Evolutionary conservation across 2,329 filamentous ascomycete species (phyloP).

Genomic region (Hymenoscyphus scutula): DNA sequence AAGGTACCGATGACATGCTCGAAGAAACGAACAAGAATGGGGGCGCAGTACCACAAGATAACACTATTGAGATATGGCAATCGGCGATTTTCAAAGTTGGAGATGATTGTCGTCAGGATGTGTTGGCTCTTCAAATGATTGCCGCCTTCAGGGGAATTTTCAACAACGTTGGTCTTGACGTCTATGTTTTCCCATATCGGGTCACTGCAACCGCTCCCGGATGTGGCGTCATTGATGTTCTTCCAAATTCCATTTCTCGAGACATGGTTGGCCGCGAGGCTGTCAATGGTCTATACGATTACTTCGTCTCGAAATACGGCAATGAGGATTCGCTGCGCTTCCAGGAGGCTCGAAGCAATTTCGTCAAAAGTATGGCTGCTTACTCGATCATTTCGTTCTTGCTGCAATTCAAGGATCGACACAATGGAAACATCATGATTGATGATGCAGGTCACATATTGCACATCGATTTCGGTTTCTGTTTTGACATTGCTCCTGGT

Average conservation of each 20-base stretch:
- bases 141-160: constrained; percentile 97
- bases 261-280: constrained; percentile 98
- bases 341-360: constrained; percentile 93
- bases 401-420: constrained; percentile 97
- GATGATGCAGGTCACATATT: constrained; percentile 96
- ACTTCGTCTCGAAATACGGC: constrained; percentile 96
- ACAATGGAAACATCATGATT: constrained; percentile 99
- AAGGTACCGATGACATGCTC: constrained; percentile 52
- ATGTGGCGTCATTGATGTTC: constrained; percentile 95
- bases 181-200: constrained; percentile 94
- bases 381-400: constrained; percentile 97
- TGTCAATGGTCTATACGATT: constrained; percentile 97
- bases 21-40: constrained; percentile 46
- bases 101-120: constrained; percentile 96
- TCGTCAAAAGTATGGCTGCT: constrained; percentile 98
- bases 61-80: constrained; percentile 93
- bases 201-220: constrained; percentile 96
- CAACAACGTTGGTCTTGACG: constrained; percentile 88
- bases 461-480: constrained; percentile 99
- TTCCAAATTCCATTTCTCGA: constrained; percentile 95
- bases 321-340: constrained; percentile 93
- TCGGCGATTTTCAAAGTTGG: constrained; percentile 99
- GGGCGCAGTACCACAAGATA: constrained; percentile 40
- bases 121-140: constrained; percentile 96
- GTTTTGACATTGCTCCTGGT: constrained; percentile 96